phyloP scores from a whole-genome alignment of 78 protist species.

The Speleostelium caveatum region DNA sequence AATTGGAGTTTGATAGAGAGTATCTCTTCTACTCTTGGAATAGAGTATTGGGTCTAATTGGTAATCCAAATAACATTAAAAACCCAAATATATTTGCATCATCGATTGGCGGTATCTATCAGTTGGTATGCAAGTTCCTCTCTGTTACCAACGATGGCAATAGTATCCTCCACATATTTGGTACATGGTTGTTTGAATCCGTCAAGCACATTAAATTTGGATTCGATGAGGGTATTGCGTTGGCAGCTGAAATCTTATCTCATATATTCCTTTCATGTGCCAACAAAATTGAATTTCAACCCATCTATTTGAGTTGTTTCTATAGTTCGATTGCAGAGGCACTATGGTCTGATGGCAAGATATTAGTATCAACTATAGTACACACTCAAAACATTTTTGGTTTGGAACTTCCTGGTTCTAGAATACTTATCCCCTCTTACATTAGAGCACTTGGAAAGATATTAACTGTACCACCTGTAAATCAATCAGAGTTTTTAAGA shows the following conservation, averaged over 20 bases:
- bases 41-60: slow-evolving; percentile 19
- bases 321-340: slow-evolving; percentile 40
- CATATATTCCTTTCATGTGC: slow-evolving; percentile 53
- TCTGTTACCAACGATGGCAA: slow-evolving; percentile 55
- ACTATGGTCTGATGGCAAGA: slow-evolving; percentile 72
- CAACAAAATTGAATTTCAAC: slow-evolving; percentile 14
- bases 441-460: slow-evolving; percentile 50
- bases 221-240: slow-evolving; percentile 56
- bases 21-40: slow-evolving; percentile 45
- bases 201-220: slow-evolving; percentile 42
- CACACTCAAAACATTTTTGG: slow-evolving; percentile 53
- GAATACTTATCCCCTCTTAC: slow-evolving; percentile 62
- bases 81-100: slow-evolving; percentile 49
- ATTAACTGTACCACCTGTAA: slow-evolving; percentile 29
- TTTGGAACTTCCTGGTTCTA: slow-evolving; percentile 41
- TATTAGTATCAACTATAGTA: slow-evolving; percentile 6
- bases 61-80: slow-evolving; percentile 63
- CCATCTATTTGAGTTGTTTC: slow-evolving; percentile 47
- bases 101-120: slow-evolving; percentile 68
- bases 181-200: slow-evolving; percentile 63
- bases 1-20: slow-evolving; percentile 28
- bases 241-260: slow-evolving; percentile 36
- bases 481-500: slow-evolving; percentile 23
- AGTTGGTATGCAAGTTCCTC: slow-evolving; percentile 42
- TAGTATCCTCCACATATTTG: slow-evolving; percentile 45